Conservation (phyloP, 352 stramenopile genomes). For the Globisporangium sylvaticum region DNA sequence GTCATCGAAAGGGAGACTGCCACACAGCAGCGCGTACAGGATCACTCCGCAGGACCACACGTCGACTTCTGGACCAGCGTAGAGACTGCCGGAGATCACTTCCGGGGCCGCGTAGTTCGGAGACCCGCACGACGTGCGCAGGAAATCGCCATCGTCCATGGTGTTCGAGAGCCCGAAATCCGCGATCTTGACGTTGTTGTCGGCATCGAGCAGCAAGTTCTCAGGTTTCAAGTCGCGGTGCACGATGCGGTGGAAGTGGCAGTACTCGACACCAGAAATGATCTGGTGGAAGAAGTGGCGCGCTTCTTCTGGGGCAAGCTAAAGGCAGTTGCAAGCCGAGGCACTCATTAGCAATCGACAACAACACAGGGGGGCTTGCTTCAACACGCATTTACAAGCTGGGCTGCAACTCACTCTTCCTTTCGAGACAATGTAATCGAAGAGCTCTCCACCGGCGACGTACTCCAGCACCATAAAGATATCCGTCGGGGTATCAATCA, state of each 20-base stretch:
- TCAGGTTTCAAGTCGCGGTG: slow-evolving; percentile 98
- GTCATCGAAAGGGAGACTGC: slow-evolving; percentile 98
- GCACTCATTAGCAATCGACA: neutral
- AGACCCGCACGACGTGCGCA: slow-evolving; percentile 96
- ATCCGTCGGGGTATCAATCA: slow-evolving; percentile 99
- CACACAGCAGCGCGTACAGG: slow-evolving; percentile 98
- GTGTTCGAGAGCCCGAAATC: slow-evolving; percentile 99
- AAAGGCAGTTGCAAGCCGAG: slow-evolving; percentile 11
- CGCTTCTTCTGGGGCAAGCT: slow-evolving; percentile 95
- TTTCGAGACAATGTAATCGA: slow-evolving; percentile 99
- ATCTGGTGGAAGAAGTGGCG: slow-evolving; percentile 99
- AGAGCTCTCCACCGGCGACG: slow-evolving; percentile 92
- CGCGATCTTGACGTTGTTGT: slow-evolving; percentile 99
- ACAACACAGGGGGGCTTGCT: neutral
- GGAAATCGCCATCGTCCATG: slow-evolving; percentile 98
- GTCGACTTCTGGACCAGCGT: slow-evolving; percentile 98
- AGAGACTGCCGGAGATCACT: slow-evolving; percentile 98
- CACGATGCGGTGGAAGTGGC: slow-evolving; percentile 98
- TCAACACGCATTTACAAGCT: neutral
- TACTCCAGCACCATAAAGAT: slow-evolving; percentile 96
- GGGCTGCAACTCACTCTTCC: slow-evolving; percentile 50
- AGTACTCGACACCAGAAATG: slow-evolving; percentile 99
- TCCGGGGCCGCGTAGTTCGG: slow-evolving; percentile 99
- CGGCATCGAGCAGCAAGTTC: slow-evolving; percentile 96
- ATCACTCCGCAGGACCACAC: slow-evolving; percentile 99